phyloP scores from a whole-genome alignment of 805 yeast genomes.

The Priceomyces fermenticarens region DNA sequence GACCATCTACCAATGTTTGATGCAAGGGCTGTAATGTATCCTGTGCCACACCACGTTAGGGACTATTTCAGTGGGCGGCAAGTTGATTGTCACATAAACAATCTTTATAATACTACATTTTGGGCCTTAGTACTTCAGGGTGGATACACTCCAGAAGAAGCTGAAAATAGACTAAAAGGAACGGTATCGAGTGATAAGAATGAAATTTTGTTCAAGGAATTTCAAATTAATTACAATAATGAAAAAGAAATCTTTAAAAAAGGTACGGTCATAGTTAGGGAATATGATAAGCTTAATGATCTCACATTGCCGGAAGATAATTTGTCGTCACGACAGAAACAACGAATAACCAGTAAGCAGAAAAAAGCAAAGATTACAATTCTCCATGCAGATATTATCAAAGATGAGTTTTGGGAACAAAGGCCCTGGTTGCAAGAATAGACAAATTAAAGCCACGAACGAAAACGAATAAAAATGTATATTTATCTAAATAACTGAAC shows the following conservation, averaged over 20 bases:
- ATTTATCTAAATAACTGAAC: neutral
- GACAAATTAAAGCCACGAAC: neutral
- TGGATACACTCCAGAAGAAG: conserved; percentile 69
- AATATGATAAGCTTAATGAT: conserved; percentile 23
- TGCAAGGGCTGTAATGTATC: conserved; percentile 85
- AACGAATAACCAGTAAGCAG: conserved; percentile 46
- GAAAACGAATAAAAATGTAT: too few species aligned
- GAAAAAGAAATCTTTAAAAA: conserved; percentile 87
- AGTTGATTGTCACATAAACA: conserved; percentile 94
- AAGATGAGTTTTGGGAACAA: conserved; percentile 59
- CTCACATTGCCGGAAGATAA: conserved; percentile 9
- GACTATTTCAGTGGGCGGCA: conserved; percentile 95
- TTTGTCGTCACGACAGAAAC: conserved; percentile 43
- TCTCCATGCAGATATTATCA: conserved; percentile 61
- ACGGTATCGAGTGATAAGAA: conserved; percentile 83
- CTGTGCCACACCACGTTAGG: conserved; percentile 54
- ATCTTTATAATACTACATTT: conserved; percentile 87
- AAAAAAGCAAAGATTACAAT: conserved; percentile 44
- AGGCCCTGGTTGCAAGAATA: conserved; percentile 35
- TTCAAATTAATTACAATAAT: conserved; percentile 85
- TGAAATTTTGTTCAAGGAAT: conserved; percentile 74
- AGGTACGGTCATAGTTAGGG: conserved; percentile 67
- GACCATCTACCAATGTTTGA: conserved; percentile 82
- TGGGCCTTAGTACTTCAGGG: conserved; percentile 80
- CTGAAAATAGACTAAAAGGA: conserved; percentile 74